These are phyloP conservation scores for Funneliformis geosporum DNA, from an alignment of 192 early-diverging fungal genomes.

Conservation along the genomic window DNA sequence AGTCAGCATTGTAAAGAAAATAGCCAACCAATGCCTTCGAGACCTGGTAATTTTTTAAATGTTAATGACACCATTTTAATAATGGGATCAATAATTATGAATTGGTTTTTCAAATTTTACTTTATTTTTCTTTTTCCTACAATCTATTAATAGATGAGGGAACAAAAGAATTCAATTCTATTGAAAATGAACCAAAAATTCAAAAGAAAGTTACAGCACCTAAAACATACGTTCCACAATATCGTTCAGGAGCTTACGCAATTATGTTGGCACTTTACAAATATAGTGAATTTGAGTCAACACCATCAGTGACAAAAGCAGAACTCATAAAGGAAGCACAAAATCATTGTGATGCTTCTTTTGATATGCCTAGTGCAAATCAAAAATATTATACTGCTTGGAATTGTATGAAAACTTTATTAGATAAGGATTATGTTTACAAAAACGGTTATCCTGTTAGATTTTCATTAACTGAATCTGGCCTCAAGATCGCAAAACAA, in stretches of 20 bases:
- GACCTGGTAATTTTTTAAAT: slow-evolving; percentile 10
- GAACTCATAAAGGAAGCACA: slow-evolving; percentile 71
- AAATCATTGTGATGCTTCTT: slow-evolving; percentile 65
- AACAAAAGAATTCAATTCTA: background rate
- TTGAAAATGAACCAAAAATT: background rate
- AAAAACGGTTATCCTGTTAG: slow-evolving; percentile 59
- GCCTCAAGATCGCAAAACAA: slow-evolving; percentile 57
- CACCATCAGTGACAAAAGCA: slow-evolving; percentile 54
- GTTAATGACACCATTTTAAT: background rate
- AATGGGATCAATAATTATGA: background rate
- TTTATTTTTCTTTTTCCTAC: background rate
- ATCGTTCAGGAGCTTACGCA: slow-evolving; percentile 79
- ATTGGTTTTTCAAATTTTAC: background rate
- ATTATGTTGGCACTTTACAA: slow-evolving; percentile 69
- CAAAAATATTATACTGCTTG: slow-evolving; percentile 72
- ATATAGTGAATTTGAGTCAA: slow-evolving; percentile 26
- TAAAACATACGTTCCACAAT: slow-evolving; percentile 71
- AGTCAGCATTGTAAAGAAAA: slow-evolving; percentile 57
- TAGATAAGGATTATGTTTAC: slow-evolving; percentile 67
- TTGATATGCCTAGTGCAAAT: slow-evolving; percentile 50
- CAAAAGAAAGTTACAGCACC: slow-evolving; percentile 2
- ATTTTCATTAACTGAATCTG: slow-evolving; percentile 75
- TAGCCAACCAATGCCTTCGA: slow-evolving; percentile 43
- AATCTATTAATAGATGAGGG: background rate
- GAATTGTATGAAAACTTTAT: slow-evolving; percentile 73